Percentiles rank a stretch among this genome's conserved stretches.
Evolutionary conservation across 2,329 filamentous ascomycete species (phyloP).

Genomic region (Aspergillus pseudonomiae): DNA sequence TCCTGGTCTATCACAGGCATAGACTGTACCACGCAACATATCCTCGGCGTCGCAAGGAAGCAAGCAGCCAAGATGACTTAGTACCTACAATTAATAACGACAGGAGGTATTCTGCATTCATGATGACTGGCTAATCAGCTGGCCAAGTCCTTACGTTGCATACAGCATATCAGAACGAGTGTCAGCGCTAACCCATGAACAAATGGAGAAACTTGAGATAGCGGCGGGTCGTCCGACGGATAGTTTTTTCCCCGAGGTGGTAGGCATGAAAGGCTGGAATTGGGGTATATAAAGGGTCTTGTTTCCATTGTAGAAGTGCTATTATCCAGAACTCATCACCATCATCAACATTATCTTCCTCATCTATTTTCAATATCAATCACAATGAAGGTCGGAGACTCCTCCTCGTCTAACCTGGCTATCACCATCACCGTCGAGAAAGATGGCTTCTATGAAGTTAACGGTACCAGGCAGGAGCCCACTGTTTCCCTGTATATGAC

Average conservation of each 20-base stretch:
- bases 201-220: neutral
- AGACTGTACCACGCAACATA: neutral
- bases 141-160: conserved; percentile 3
- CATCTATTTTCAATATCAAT: neutral
- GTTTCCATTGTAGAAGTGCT: neutral
- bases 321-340: neutral
- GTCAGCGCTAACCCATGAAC: neutral
- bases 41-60: neutral
- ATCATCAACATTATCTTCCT: neutral
- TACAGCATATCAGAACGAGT: neutral
- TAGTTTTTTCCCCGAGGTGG: neutral
- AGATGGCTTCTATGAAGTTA: conserved; percentile 36
- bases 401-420: conserved; percentile 25
- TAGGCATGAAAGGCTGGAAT: too few relatives aligned
- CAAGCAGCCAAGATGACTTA: neutral
- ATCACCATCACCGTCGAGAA: conserved; percentile 38
- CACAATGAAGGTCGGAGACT: conserved; percentile 19
- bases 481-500: conserved; percentile 32
- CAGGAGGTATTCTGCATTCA: neutral
- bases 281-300: conserved; percentile 8
- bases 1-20: neutral
- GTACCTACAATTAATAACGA: neutral
- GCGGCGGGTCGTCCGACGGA: neutral
- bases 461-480: conserved; percentile 32
- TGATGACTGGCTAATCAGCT: neutral